A percentile compares a stretch with the other conserved stretches of the same genome.
Conservation (phyloP, 176 grass and related monocot species). For the Oryza punctata region DNA sequence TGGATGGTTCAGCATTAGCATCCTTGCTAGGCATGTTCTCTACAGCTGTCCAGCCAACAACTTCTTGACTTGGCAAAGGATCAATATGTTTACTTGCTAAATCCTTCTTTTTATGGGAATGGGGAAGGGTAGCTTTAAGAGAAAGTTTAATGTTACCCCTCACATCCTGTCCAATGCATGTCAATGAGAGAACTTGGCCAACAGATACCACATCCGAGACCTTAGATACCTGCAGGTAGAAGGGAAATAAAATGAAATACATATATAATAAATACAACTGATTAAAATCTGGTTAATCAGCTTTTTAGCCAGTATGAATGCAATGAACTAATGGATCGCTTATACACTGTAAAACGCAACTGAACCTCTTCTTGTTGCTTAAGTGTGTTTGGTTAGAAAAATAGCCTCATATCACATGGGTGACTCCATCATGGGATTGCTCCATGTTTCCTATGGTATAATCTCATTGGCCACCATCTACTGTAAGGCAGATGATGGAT, state of each 20-base stretch:
- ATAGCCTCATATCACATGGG: background rate
- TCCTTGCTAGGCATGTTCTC: slow-evolving; percentile 49
- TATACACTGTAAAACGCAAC: background rate
- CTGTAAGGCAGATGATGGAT: background rate
- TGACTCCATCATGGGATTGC: background rate
- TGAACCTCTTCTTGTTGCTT: background rate
- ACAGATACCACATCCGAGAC: slow-evolving; percentile 81
- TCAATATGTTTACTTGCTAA: slow-evolving; percentile 34
- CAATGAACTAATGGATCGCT: background rate
- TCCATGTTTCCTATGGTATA: background rate
- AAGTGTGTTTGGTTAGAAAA: background rate
- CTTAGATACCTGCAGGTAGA: slow-evolving; percentile 66
- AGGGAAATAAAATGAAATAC: slow-evolving; percentile 31
- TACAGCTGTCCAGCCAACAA: slow-evolving; percentile 51
- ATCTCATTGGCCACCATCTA: background rate
- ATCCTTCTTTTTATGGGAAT: slow-evolving; percentile 38
- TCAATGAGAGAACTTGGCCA: slow-evolving; percentile 75
- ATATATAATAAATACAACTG: slow-evolving; percentile 22
- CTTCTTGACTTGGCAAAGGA: slow-evolving; percentile 48
- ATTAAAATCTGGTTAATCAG: slow-evolving; percentile 23
- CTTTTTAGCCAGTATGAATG: slow-evolving; percentile 24
- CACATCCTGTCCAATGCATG: slow-evolving; percentile 87
- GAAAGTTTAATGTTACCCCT: slow-evolving; percentile 95
- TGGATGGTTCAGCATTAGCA: slow-evolving; percentile 41
- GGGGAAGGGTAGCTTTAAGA: slow-evolving; percentile 75